These are phyloP conservation scores for Pseudogymnoascus sp. DNA, from an alignment of 2,329 filamentous ascomycete species.

Conservation along the genomic window DNA sequence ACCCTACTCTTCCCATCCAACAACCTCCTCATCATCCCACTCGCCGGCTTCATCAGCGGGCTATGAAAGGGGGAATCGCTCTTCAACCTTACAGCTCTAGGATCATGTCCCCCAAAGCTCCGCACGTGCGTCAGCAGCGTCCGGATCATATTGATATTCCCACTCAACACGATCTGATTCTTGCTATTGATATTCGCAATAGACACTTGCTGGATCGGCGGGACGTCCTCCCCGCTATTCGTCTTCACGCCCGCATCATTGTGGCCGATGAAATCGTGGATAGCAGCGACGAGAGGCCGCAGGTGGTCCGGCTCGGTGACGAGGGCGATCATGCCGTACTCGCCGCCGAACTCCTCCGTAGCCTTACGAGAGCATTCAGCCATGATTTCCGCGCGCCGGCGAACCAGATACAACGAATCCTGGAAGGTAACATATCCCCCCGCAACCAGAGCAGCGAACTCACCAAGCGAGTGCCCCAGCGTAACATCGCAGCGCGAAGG, in stretches of 20 bases:
- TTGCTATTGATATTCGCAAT: slow-evolving; percentile 94
- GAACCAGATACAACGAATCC: slow-evolving; percentile 70
- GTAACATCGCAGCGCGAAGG: slow-evolving; percentile 68
- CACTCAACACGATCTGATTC: slow-evolving; percentile 91
- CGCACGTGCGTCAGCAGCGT: slow-evolving; percentile 75
- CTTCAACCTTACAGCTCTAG: slow-evolving; percentile 75
- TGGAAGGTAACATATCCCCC: slow-evolving; percentile 70
- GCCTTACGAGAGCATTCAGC: slow-evolving; percentile 63
- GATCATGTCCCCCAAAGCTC: slow-evolving; percentile 87
- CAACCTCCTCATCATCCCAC: slow-evolving; percentile 60
- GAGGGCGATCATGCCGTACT: slow-evolving; percentile 90
- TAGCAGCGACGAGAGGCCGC: slow-evolving; percentile 56
- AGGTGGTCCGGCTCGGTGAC: slow-evolving; percentile 80
- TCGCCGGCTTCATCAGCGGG: slow-evolving; percentile 81
- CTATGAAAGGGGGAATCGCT: slow-evolving; percentile 87
- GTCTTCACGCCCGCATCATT: slow-evolving; percentile 55
- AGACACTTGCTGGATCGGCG: slow-evolving; percentile 75
- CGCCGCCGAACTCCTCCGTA: slow-evolving; percentile 58
- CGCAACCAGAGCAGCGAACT: slow-evolving; percentile 84
- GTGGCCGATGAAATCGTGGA: slow-evolving; percentile 70
- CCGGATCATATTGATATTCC: slow-evolving; percentile 73
- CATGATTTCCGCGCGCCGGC: slow-evolving; percentile 74
- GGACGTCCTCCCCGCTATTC: slow-evolving; percentile 58
- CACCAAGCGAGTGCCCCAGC: slow-evolving; percentile 83
- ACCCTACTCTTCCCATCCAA: slow-evolving; percentile 51